Conservation (phyloP, 192 early-diverging fungal species). For the Coemansia sp. region DNA sequence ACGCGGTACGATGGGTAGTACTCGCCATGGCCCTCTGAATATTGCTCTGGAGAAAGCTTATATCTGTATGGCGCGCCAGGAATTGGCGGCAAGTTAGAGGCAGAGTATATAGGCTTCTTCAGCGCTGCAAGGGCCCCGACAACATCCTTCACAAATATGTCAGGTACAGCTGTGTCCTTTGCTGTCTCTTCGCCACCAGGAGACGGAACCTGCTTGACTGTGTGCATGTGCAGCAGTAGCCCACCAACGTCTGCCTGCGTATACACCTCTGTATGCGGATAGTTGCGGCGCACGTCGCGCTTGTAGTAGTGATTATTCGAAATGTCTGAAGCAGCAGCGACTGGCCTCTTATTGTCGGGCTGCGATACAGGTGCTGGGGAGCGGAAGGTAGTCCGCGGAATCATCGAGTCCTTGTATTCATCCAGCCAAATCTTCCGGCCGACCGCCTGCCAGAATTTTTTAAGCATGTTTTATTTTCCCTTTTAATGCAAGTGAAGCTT, state of each 20-base stretch:
- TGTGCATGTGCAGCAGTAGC: constrained; percentile 49
- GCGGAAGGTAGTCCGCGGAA: constrained; percentile 66
- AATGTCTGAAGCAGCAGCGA: constrained; percentile 63
- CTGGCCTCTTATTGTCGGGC: constrained; percentile 57
- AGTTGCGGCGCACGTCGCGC: constrained; percentile 88
- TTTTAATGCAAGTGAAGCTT: too few relatives aligned
- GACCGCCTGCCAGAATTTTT: constrained; percentile 50
- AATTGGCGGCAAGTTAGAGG: constrained; percentile 57
- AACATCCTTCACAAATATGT: constrained; percentile 34
- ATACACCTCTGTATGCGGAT: constrained; percentile 82
- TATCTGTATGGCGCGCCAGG: constrained; percentile 52
- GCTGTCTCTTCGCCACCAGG: neutral
- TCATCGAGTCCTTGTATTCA: constrained; percentile 66
- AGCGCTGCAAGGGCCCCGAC: constrained; percentile 55
- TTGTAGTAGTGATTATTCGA: constrained; percentile 87
- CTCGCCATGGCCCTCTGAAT: constrained; percentile 41
- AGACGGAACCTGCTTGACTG: constrained; percentile 14
- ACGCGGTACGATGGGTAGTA: constrained; percentile 55
- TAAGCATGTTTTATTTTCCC: constrained; percentile 28
- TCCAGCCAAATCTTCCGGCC: constrained; percentile 49
- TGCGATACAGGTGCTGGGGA: constrained; percentile 61
- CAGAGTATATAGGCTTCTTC: constrained; percentile 55
- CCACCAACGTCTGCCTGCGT: constrained; percentile 73
- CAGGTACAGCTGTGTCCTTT: constrained; percentile 6
- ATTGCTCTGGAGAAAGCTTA: constrained; percentile 53